Evolutionary conservation across 805 yeast species (phyloP), one percentile per base, ranked within the genome.

Genomic region (Zygosaccharomyces bisporus): DNA sequence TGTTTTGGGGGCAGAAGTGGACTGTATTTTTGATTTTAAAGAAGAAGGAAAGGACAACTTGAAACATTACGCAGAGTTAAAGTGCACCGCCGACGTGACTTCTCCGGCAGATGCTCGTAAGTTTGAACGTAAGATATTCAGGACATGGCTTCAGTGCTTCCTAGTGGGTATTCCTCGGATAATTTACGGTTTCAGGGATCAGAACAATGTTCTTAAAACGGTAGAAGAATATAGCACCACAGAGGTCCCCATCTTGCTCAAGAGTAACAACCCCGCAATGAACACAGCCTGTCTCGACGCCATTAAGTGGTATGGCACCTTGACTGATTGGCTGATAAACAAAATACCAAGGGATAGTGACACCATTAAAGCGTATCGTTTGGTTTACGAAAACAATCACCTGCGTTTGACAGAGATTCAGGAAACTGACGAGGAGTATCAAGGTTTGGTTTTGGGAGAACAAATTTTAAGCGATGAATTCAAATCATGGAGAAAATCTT

Each of bases 141-240:
- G 72, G 49, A 75, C 95, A 0, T 93, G 99, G 99, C 87, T 95
- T 2, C 98, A 89, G 68, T 84, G 95, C 50, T 93, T 89, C 63
- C 69, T 93, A 17, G 72, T 87, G 35, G 99, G 99, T 3, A 76
- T 93, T 16, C 81, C 84, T n/a, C 76, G 77, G 46, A 74, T 91
- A 4, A 75, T 86, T 3, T 86, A 86, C 59, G 99, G 97, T 0
- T 93, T 85, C 64, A 75, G 96, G 53, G 95, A 88, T 60, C 84
- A 84, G 13, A 66, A 78, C 25, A 72, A 83, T 34, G 63, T 75
- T n/a, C 67, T 91, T 44, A 70, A 75, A 50, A 66, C 82, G 3
- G 79, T 86, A 1, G 98, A 93, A 64, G 80, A 84, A 46, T 89
- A 69, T 61, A 70, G 76, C 41, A 83, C 95, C 0, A 89, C 83